phyloP scores from a whole-genome alignment of 2,329 filamentous ascomycete species.

The Talaromyces amestolkiae region DNA sequence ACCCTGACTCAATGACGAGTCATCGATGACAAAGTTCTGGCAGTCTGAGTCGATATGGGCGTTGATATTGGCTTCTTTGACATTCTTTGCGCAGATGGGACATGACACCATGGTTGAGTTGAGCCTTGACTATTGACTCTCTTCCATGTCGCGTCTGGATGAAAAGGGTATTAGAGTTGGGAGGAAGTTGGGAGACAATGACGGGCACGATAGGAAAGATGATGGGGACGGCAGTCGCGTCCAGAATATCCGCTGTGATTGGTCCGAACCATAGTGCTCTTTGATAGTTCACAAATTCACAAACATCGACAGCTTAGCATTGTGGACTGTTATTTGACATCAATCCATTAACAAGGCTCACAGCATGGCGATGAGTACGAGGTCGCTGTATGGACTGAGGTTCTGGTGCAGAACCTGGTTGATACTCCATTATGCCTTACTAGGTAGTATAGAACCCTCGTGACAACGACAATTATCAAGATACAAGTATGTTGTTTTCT shows the following conservation, averaged over 20 bases:
- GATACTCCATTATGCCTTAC: background rate
- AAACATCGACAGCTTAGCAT: background rate
- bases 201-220: background rate
- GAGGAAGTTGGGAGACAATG: background rate
- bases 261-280: background rate
- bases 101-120: conserved; percentile 61
- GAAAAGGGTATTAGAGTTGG: background rate
- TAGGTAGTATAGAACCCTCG: background rate
- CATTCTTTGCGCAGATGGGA: conserved; percentile 74
- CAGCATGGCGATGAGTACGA: background rate
- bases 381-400: background rate
- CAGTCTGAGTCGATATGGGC: conserved; percentile 80
- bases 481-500: background rate
- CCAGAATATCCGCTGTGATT: background rate
- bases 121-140: background rate
- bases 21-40: conserved; percentile 58
- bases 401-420: background rate
- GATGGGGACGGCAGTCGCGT: conserved; percentile 2
- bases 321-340: background rate
- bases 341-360: background rate
- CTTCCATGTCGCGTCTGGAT: background rate
- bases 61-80: conserved; percentile 74
- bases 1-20: conserved; percentile 46
- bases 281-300: background rate
- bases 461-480: background rate